Conservation (phyloP, 495 filamentous ascomycete genomes). For the Penicillium coffeae region DNA sequence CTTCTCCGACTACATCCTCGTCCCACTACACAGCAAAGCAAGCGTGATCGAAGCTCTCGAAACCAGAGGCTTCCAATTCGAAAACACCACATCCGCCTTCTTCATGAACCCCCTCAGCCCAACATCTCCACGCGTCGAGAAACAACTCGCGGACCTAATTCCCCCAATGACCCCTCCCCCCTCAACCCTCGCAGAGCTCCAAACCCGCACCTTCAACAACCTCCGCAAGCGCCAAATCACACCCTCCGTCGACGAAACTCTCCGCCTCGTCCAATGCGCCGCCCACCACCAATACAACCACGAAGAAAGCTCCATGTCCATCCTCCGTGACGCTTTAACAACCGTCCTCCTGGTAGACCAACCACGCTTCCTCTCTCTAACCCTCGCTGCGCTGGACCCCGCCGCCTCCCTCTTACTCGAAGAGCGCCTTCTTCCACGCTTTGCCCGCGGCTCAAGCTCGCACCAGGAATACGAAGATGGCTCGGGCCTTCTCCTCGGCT, state of each 20-base stretch:
- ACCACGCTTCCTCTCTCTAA: constrained; percentile 81
- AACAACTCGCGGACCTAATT: constrained; percentile 26
- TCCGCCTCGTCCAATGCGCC: constrained; percentile 81
- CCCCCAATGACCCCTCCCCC: constrained; percentile 73
- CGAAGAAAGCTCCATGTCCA: constrained; percentile 44
- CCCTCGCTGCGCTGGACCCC: constrained; percentile 78
- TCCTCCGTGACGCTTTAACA: constrained; percentile 42
- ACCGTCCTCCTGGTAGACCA: constrained; percentile 56
- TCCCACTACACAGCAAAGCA: constrained; percentile 67
- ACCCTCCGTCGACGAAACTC: constrained; percentile 62
- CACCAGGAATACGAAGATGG: constrained; percentile 42
- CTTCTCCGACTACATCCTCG: constrained; percentile 94
- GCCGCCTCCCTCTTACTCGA: constrained; percentile 77
- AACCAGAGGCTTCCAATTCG: constrained; percentile 78
- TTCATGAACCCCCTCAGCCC: constrained; percentile 43
- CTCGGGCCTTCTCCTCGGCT: constrained; percentile 63
- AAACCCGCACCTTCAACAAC: constrained; percentile 73
- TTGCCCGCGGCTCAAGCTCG: constrained; percentile 44
- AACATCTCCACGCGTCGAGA: constrained; percentile 23
- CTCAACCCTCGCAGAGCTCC: constrained; percentile 70
- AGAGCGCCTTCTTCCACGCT: constrained; percentile 58
- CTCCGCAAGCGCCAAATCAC: constrained; percentile 69
- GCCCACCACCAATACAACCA: constrained; percentile 52
- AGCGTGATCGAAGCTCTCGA: constrained; percentile 75
- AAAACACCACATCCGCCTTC: constrained; percentile 66